Evolutionary conservation across 2,329 filamentous ascomycete species (phyloP).

Genomic region (Grosmannia clavigera): DNA sequence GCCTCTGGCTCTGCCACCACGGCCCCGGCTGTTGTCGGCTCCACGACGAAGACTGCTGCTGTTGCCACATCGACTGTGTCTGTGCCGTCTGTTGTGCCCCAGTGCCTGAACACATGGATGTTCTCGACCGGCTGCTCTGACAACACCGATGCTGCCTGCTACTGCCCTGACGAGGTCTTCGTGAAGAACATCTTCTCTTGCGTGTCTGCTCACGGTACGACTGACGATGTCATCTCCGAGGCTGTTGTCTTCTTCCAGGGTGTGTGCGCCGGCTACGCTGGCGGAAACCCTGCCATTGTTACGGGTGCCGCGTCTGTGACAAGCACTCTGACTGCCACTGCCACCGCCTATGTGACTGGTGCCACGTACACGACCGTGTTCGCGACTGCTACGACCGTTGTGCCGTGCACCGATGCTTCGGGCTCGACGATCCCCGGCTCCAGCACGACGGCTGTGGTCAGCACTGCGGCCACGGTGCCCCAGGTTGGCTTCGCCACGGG

Average conservation of each 20-base stretch:
- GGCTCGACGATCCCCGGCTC: slow-evolving; percentile 36
- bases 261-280: slow-evolving; percentile 68
- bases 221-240: slow-evolving; percentile 51
- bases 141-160: slow-evolving; percentile 76
- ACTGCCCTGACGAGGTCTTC: slow-evolving; percentile 70
- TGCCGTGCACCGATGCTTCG: slow-evolving; percentile 34
- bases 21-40: slow-evolving; percentile 13
- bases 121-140: slow-evolving; percentile 60
- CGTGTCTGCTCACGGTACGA: slow-evolving; percentile 62
- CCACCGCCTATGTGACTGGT: slow-evolving; percentile 25
- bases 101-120: slow-evolving; percentile 88
- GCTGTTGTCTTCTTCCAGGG: slow-evolving; percentile 80
- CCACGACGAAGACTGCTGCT: slow-evolving; percentile 31
- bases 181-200: slow-evolving; percentile 71
- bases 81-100: slow-evolving; percentile 59
- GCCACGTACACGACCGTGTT: slow-evolving; percentile 33
- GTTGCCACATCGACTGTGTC: slow-evolving; percentile 18
- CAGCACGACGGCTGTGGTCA: slow-evolving; percentile 32
- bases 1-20: slow-evolving; percentile 10
- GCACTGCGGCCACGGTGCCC: slow-evolving; percentile 39
- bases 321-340: slow-evolving; percentile 43
- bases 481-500: slow-evolving; percentile 36
- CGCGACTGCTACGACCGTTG: slow-evolving; percentile 37
- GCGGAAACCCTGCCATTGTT: slow-evolving; percentile 72
- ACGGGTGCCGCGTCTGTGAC: slow-evolving; percentile 53